These are phyloP conservation scores for Beauveria caledonica DNA, from an alignment of 2,329 filamentous ascomycete genomes.

Conservation along the genomic window DNA sequence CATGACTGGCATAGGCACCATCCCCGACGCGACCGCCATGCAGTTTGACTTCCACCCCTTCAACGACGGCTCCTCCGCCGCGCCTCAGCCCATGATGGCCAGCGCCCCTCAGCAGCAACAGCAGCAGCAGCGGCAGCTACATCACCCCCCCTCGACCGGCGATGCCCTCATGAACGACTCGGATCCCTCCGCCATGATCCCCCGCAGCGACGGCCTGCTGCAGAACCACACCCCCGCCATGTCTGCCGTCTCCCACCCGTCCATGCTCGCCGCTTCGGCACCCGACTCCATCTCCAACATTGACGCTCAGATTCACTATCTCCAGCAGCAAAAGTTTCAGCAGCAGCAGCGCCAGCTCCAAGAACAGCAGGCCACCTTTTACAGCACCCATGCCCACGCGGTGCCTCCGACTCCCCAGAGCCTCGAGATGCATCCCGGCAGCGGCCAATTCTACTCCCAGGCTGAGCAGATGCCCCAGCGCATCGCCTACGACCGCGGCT, in stretches of 20 bases:
- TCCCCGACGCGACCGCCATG: slow-evolving; percentile 38
- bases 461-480: slow-evolving; percentile 46
- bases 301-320: slow-evolving; percentile 57
- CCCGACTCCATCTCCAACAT: slow-evolving; percentile 50
- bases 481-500: slow-evolving; percentile 54
- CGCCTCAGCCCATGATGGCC: slow-evolving; percentile 15
- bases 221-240: slow-evolving; percentile 40
- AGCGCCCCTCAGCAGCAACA: background rate
- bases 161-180: slow-evolving; percentile 30
- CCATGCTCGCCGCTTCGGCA: slow-evolving; percentile 31
- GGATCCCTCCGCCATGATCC: slow-evolving; percentile 23
- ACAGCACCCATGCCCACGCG: slow-evolving; percentile 47
- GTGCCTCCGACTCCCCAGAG: slow-evolving; percentile 77
- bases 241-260: slow-evolving; percentile 36
- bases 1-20: slow-evolving; percentile 46
- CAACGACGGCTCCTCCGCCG: slow-evolving; percentile 29
- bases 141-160: slow-evolving; percentile 20
- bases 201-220: slow-evolving; percentile 27
- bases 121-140: slow-evolving; percentile 14
- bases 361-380: slow-evolving; percentile 50
- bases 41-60: slow-evolving; percentile 55
- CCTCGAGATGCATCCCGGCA: slow-evolving; percentile 61
- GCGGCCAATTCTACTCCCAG: slow-evolving; percentile 49
- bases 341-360: slow-evolving; percentile 51
- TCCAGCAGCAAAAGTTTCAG: slow-evolving; percentile 55